phyloP scores from a whole-genome alignment of 169 alveolate species.

The Ichthyophthirius multifiliis region DNA sequence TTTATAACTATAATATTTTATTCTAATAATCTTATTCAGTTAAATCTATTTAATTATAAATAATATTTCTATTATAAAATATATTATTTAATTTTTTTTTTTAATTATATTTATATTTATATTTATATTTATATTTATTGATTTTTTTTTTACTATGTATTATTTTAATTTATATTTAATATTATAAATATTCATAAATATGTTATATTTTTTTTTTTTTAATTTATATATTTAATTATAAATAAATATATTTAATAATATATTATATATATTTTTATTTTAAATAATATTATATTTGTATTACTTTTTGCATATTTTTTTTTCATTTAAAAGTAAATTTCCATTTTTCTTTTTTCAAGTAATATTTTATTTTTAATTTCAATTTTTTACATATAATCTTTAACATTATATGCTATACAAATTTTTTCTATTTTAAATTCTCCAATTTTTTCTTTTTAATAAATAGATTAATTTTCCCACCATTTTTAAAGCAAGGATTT shows the following conservation, averaged over 20 bases:
- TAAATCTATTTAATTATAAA: no score
- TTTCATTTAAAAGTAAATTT: not conserved
- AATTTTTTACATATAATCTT: not conserved
- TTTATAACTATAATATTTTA: not conserved
- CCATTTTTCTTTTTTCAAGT: not conserved
- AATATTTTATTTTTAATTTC: not conserved
- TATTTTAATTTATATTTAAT: no score
- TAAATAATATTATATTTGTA: no score
- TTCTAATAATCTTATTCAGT: not conserved
- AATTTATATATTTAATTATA: no score
- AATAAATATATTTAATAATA: no score
- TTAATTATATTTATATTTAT: not conserved
- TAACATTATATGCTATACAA: not conserved
- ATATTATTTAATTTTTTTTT: not conserved
- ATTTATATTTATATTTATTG: no score
- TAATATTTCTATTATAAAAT: not conserved
- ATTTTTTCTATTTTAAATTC: not conserved
- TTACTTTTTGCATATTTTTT: not conserved
- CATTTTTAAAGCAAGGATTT: not conserved
- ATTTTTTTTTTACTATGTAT: no score
- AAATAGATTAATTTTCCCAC: not conserved
- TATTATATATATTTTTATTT: no score
- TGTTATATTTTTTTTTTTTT: not conserved
- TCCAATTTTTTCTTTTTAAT: not conserved
- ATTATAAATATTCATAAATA: no score